Conservation (phyloP, 2,329 filamentous ascomycete genomes). For the Aspergillus aculeatinus region DNA sequence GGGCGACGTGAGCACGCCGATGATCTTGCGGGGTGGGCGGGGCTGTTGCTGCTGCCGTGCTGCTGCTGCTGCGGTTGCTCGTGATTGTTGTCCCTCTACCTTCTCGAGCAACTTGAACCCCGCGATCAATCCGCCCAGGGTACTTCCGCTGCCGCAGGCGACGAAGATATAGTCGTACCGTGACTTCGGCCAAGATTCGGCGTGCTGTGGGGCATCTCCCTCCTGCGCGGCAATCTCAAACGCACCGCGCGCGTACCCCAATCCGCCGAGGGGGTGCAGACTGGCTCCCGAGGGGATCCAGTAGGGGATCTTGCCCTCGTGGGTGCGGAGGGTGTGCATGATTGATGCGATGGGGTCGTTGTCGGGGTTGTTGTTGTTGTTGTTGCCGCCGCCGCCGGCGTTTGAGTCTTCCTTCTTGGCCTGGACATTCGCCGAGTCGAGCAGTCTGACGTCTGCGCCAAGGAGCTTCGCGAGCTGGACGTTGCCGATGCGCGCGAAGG, state of each 20-base stretch:
- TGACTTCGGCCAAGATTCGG: too few species aligned
- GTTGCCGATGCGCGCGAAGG: constrained; percentile 28
- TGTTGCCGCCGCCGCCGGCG: too few species aligned
- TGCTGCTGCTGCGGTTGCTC: background rate
- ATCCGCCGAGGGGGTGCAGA: constrained; percentile 32
- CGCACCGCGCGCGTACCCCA: constrained; percentile 36
- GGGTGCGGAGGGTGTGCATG: background rate
- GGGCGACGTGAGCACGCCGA: constrained; percentile 36
- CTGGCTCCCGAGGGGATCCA: constrained; percentile 40
- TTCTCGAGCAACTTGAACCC: constrained; percentile 36
- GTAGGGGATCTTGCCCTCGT: constrained; percentile 25
- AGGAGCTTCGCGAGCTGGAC: constrained; percentile 31
- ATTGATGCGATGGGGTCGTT: background rate
- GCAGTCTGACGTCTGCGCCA: constrained; percentile 48
- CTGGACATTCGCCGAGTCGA: constrained; percentile 29
- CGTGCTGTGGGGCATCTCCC: constrained; percentile 7
- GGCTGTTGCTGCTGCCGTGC: background rate
- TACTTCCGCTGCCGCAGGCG: constrained; percentile 39
- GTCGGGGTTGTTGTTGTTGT: too few species aligned
- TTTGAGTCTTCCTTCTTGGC: too few species aligned
- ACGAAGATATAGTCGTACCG: constrained; percentile 30
- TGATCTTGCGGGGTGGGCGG: constrained; percentile 20
- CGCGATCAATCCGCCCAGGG: constrained; percentile 35
- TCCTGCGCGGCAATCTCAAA: constrained; percentile 35
- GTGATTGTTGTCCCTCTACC: constrained; percentile 1